Evolutionary conservation across 1,284 basidiomycete genomes (phyloP).

Genomic region (Malassezia vespertilionis): DNA sequence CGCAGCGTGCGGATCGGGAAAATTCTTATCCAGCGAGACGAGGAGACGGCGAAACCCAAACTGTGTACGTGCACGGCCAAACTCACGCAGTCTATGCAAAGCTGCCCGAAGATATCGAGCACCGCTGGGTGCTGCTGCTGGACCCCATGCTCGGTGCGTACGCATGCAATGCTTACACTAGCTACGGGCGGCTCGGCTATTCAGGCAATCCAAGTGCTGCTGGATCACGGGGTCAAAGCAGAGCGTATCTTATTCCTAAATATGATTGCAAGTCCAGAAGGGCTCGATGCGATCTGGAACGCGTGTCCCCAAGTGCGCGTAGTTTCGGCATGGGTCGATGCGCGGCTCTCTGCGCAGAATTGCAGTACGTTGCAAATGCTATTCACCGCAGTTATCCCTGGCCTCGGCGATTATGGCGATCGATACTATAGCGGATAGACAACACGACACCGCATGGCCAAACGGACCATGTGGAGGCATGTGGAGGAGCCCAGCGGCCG

Average conservation of each 20-base stretch:
- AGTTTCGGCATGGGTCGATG: constrained; percentile 89
- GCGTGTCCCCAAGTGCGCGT: constrained; percentile 72
- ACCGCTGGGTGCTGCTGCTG: constrained; percentile 80
- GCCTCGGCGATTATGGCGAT: constrained; percentile 43
- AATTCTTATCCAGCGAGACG: constrained; percentile 50
- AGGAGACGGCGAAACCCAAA: constrained; percentile 42
- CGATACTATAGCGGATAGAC: constrained; percentile 36
- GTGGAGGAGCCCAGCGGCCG: too few relatives aligned
- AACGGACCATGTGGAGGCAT: too few relatives aligned
- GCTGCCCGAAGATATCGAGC: constrained; percentile 83
- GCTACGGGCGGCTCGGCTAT: constrained; percentile 92
- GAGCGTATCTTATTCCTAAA: constrained; percentile 91
- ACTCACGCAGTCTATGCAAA: constrained; percentile 53
- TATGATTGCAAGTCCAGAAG: constrained; percentile 84
- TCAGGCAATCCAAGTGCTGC: constrained; percentile 88
- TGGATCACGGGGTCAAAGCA: constrained; percentile 66
- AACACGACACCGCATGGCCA: background rate
- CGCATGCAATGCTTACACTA: constrained; percentile 1
- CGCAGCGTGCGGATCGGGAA: constrained; percentile 45
- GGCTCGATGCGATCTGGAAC: constrained; percentile 67
- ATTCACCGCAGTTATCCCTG: constrained; percentile 30
- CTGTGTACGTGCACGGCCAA: constrained; percentile 21
- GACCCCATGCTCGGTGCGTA: constrained; percentile 77
- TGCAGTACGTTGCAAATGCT: constrained; percentile 43
- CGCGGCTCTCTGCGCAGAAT: constrained; percentile 69